Evolutionary conservation across 2,329 filamentous ascomycete species (phyloP), one percentile per base, ranked within the genome.

Genomic region (Venturia oleaginea): DNA sequence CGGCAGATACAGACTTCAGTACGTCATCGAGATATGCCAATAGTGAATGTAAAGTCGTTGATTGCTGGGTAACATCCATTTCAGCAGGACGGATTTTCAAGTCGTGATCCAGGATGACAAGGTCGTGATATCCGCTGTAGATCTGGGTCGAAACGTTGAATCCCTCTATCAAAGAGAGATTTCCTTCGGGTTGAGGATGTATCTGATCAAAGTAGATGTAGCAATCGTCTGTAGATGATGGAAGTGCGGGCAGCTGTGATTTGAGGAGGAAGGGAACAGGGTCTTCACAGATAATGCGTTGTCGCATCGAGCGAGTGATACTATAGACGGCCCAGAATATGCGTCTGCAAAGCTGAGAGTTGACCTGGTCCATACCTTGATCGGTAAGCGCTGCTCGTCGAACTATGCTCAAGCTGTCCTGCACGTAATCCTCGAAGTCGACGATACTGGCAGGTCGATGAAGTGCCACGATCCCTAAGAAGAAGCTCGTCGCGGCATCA

Each of bases 61-160:
- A 27, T 27, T 42, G 61, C 15, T 17, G 6, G 24, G 17, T 13
- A 15, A 17, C 40, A 24, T 63, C 43, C 13, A 46, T 3, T 24
- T 42, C 42, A 34, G 76, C 78, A 65, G 77, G 73, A 61, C 76
- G 78, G 0, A 90, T 81, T 64, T 84, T 83, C 10, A 96, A 19
- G 30, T 57, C 51, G 51, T 57, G 51, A 34, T 57, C 51, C 4
- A 57, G 27, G 30, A 57, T 22, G 30, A n/a, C 27, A 57, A 57
- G 51, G 30, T 57, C 51, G 19, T 57, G 51, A 34, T 57, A 57
- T 57, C 51, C 51, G 6, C 51, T 84, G 73, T 91, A 95, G 42
- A 94, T 85, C 61, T 87, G 84, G 40, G 91, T 86, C 66, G 87
- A 91, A 65, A 88, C 83, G 66, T 92, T 92, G 78, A 95, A 96